Base-by-base conservation (phyloP, 2,329 filamentous ascomycete species). In the Microascus cirrosus region DNA sequence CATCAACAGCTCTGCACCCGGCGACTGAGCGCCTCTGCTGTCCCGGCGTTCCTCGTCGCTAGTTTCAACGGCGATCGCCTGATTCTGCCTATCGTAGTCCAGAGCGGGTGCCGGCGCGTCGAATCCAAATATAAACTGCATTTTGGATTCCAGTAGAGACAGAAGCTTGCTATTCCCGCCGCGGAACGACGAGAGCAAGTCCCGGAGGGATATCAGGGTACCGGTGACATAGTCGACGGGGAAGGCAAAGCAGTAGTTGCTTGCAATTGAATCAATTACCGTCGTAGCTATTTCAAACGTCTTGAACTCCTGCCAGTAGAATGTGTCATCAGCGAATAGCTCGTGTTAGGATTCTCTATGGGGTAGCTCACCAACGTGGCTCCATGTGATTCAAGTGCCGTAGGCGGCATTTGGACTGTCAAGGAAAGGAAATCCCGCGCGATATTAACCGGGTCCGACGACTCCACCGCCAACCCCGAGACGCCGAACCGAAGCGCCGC, bases 331-430 rank as follows among this genome's bases (percentile, higher is more conserved):
- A 10, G 22, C 39, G 3, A 45, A n/a, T 2, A n/a, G n/a, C 15
- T 15, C 39, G 2, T n/a, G 6, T 3, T 2, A 15, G 18, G 2
- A 45, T n/a, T 7, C 6, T 45, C n/a, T 42, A 5, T n/a, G 7
- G 6, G 2, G 8, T 13, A 39, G 7, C 34, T 36, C 13, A 55
- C 75, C 62, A 79, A 72, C 1, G 73, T 73, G 4, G 76, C 72
- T 0, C 77, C 77, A 57, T 79, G 77, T 0, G 76, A 75, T 59
- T 79, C 75, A 2, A 79, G 69, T 0, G 76, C 77, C 0, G 74
- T 67, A 55, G 69, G 70, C 0, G 77, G 77, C 3, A 79, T 66
- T 3, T 71, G 67, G 1, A 71, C 70, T 6, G 78, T 72, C 3
- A 74, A 65, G 4, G 67, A 65, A 20, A 79, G 62, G 25, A 79